Conservation (phyloP, 805 yeast genomes). For the Lipomyces mesembrius region DNA sequence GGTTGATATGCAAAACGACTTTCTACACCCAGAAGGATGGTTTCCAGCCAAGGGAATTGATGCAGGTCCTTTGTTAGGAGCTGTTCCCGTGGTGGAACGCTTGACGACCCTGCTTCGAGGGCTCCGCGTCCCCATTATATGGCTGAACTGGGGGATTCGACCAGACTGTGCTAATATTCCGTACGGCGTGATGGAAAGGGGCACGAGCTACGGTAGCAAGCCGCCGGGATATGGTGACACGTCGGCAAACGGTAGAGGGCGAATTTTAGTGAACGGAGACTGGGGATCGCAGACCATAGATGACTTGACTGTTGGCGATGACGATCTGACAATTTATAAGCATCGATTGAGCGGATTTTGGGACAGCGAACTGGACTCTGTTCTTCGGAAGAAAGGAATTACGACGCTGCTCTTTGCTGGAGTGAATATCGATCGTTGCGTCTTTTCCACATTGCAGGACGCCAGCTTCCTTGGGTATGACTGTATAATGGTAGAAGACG, state of each 20-base stretch:
- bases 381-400: slow-evolving; percentile 23
- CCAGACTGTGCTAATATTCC: slow-evolving; percentile 31
- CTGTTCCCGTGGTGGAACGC: slow-evolving; percentile 25
- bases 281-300: slow-evolving; percentile 32
- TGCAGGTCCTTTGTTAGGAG: slow-evolving; percentile 17
- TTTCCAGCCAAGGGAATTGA: slow-evolving; percentile 25
- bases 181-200: slow-evolving; percentile 21
- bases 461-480: slow-evolving; percentile 34
- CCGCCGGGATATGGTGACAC: slow-evolving; percentile 32
- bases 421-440: slow-evolving; percentile 35
- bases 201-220: slow-evolving; percentile 21
- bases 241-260: slow-evolving; percentile 26
- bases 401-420: slow-evolving; percentile 32
- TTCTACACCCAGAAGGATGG: slow-evolving; percentile 35
- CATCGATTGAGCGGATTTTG: slow-evolving; percentile 34
- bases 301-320: slow-evolving; percentile 21
- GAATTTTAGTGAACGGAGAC: slow-evolving; percentile 26
- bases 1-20: slow-evolving; percentile 37
- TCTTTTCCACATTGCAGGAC: slow-evolving; percentile 33
- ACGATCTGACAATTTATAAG: slow-evolving; percentile 27
- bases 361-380: slow-evolving; percentile 31
- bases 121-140: slow-evolving; percentile 24
- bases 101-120: slow-evolving; percentile 21
- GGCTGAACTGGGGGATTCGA: slow-evolving; percentile 36
- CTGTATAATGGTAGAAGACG: slow-evolving; percentile 34